Evolutionary conservation across 2,329 filamentous ascomycete genomes (phyloP), one percentile per base, ranked within the genome.

Genomic region (Huntiella moniliformis): DNA sequence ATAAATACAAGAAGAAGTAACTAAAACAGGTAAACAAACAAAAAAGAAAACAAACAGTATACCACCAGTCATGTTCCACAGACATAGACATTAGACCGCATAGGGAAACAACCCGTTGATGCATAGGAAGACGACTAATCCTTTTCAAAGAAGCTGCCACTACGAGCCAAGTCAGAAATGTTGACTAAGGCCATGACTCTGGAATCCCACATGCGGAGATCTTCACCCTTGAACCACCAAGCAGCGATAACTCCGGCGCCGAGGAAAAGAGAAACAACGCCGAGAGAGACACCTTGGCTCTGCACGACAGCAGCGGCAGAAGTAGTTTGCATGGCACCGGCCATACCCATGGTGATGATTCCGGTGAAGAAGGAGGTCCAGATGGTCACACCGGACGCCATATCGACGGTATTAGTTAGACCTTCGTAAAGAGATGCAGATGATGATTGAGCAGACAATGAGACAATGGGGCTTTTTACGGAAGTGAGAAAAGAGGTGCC

Each of bases 391-490:
- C 59, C 64, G 3, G 59, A 62, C 18, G 62, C 56, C 68, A 73
- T 71, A 51, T 72, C 67, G 11, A 60, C 60, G 12, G 63, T 64
- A 52, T 61, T 67, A 28, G 67, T 63, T 44, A 68, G 59, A 17
- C 62, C 62, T 10, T 64, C 57, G n/a, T 58, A 58, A 17, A 70
- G 58, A 53, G 62, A 70, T 4, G 64, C 60, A 3, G 61, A 65
- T 0, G 67, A 71, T 51, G 67, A 71, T 39, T 64, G 63, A 5
- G 67, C 64, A 31, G 67, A 70, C n/a, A 62, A 60, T 18, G 60
- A 58, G 38, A 72, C 59, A 18, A 67, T 54, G 1, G 67, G 66
- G 3, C 58, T 56, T 2, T 60, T 58, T 0, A 63, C 60, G 2
- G 60, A 58, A 45, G 67, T 63, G 4, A 71, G 56, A 2, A 59